Evolutionary conservation across 176 grass and related monocot genomes (phyloP).

Genomic region (Carex scoparia): DNA sequence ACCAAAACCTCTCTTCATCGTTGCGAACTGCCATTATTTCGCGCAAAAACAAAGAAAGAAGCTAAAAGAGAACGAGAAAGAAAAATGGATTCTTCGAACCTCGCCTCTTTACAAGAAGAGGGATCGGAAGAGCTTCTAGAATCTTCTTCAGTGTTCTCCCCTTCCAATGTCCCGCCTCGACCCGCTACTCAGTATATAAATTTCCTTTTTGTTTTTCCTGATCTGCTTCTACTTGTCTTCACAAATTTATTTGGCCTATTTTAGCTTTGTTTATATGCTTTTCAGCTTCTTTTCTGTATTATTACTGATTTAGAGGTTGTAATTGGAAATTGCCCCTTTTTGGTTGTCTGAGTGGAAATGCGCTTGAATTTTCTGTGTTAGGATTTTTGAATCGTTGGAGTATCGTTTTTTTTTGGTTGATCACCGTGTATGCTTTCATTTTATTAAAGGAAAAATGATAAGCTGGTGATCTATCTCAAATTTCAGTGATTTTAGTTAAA

Average conservation of each 20-base stretch:
- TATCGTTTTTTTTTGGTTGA: conserved; percentile 4
- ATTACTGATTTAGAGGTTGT: background rate
- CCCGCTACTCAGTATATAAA: conserved; percentile 73
- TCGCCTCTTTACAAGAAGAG: conserved; percentile 61
- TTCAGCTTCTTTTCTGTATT: background rate
- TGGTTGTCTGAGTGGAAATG: conserved; percentile 8
- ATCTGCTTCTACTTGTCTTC: background rate
- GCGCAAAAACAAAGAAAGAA: background rate
- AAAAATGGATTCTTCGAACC: conserved; percentile 55
- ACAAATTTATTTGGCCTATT: background rate
- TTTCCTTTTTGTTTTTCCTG: background rate
- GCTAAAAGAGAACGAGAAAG: background rate
- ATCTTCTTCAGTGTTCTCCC: conserved; percentile 38
- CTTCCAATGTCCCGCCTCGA: conserved; percentile 59
- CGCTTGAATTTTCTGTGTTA: background rate
- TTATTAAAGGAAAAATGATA: background rate
- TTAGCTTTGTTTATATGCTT: background rate
- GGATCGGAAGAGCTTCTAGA: conserved; percentile 28
- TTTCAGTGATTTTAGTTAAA: background rate
- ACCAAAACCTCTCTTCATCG: background rate
- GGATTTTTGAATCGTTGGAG: background rate
- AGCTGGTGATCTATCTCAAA: background rate
- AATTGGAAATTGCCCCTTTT: background rate
- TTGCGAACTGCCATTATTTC: background rate
- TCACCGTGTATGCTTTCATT: background rate